phyloP scores from a whole-genome alignment of 116 monocot species.

The Posidonia oceanica region DNA sequence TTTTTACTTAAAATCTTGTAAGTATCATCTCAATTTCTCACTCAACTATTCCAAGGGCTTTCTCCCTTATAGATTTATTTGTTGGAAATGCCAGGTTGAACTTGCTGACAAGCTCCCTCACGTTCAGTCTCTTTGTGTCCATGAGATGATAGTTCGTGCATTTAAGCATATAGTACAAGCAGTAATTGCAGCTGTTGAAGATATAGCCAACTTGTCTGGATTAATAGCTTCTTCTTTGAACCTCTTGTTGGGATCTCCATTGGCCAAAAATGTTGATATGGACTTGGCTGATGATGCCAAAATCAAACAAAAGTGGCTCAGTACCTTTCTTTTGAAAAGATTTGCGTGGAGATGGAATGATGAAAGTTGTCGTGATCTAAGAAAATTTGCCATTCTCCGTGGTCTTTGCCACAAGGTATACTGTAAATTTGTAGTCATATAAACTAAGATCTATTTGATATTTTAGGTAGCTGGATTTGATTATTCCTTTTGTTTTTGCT shows the following conservation, averaged over 20 bases:
- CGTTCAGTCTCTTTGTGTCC: conserved; percentile 85
- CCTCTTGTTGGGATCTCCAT: conserved; percentile 54
- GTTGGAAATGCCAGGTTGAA: conserved; percentile 48
- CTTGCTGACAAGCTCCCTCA: conserved; percentile 92
- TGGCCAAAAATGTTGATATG: conserved; percentile 27
- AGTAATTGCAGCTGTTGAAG: conserved; percentile 69
- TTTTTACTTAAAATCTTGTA: background rate
- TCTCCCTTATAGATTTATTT: background rate
- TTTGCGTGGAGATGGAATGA: conserved; percentile 80
- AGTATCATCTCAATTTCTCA: too few species aligned
- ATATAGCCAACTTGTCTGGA: conserved; percentile 43
- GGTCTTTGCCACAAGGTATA: conserved; percentile 92
- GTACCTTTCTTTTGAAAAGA: conserved; percentile 63
- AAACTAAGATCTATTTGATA: background rate
- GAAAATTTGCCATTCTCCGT: conserved; percentile 83
- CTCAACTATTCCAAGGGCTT: too few species aligned
- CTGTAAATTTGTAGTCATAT: background rate
- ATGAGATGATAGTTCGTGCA: conserved; percentile 92
- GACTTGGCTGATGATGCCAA: conserved; percentile 27
- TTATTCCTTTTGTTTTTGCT: conserved; percentile 2
- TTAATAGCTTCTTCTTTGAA: conserved; percentile 73
- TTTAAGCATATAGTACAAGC: conserved; percentile 88
- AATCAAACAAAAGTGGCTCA: conserved; percentile 71
- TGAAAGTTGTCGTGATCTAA: conserved; percentile 39
- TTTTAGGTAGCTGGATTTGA: background rate